Base-by-base conservation (phyloP, 2,329 filamentous ascomycete genomes). In the Pseudogymnoascus verrucosus region DNA sequence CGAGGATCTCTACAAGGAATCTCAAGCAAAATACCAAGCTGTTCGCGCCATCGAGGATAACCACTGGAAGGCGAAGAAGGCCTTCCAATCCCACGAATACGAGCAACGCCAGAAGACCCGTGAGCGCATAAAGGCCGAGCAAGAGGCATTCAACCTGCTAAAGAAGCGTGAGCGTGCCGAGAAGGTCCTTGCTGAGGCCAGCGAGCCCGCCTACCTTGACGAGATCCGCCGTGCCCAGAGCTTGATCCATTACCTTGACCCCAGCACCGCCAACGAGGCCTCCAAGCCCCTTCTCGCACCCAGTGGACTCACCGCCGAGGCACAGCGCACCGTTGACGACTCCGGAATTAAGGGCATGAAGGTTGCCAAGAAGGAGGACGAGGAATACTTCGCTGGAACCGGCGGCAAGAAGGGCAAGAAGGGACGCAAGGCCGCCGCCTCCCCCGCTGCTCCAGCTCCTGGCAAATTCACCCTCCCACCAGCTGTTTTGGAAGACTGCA, bases 171-270 rank as follows among this genome's bases (percentile, higher is more conserved):
- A 89, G 74, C 83, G 86, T 61, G 91, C 90, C 63, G 84, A 90
- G 77, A 84, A 87, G 75, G 83, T 90, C 76, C 86, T 96, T 42
- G 87, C 88, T 71, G 89, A 93, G 73, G 91, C 91, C 70, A 90
- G 87, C 74, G 88, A 91, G 71, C 92, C 89, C 14, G 95, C 95
- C 62, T 99, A 91, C 81, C 83, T 91, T 57, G 91, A 97, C 71
- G 92, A 99, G 80, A 96, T 99, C 73, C 85, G 92, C 71, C 89
- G 89, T 62, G 90, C 91, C 67, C 90, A 95, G 79, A 89, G 87
- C 74, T 82, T 99, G 54, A 90, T 98, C 70, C 87, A 88, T 69
- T 93, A 93, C 83, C 93, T 98, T 69, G 93, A 98, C 76, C 93
- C 93, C 1, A 84, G 80, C 14, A 78, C 80, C 39, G 77, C 80